These are phyloP conservation scores for Pseudocercospora cruenta DNA, from an alignment of 2,329 filamentous ascomycete genomes.

Conservation along the genomic window DNA sequence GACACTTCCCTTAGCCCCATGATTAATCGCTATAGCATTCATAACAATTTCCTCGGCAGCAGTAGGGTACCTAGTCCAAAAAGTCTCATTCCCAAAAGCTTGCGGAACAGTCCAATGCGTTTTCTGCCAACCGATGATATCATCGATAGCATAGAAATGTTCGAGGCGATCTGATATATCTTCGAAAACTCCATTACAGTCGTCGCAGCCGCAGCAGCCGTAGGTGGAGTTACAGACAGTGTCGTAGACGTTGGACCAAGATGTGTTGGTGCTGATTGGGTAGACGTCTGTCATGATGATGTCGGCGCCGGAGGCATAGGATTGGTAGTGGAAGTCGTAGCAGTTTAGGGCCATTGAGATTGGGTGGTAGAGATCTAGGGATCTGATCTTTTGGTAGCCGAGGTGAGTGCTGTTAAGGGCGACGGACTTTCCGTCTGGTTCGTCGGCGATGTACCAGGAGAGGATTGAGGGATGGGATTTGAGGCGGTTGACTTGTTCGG, in stretches of 20 bases:
- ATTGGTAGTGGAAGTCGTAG: constrained; percentile 61
- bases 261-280: constrained; percentile 60
- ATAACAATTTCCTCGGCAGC: constrained; percentile 50
- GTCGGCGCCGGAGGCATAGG: constrained; percentile 59
- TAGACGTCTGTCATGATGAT: constrained; percentile 64
- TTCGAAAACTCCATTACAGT: constrained; percentile 56
- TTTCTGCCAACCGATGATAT: constrained; percentile 46
- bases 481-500: constrained; percentile 41
- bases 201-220: constrained; percentile 66
- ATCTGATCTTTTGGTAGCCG: constrained; percentile 50
- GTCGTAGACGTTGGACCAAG: constrained; percentile 56
- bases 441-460: constrained; percentile 55
- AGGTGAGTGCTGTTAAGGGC: constrained; percentile 52
- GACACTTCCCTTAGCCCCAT: constrained; percentile 54
- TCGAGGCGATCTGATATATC: constrained; percentile 57
- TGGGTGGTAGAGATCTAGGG: constrained; percentile 63
- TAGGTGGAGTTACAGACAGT: constrained; percentile 62
- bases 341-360: constrained; percentile 64
- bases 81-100: constrained; percentile 49
- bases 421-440: constrained; percentile 60
- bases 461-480: constrained; percentile 43
- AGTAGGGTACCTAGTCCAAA: constrained; percentile 52
- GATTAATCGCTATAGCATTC: constrained; percentile 52
- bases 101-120: constrained; percentile 55
- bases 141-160: constrained; percentile 45